A percentile compares a stretch with the other conserved stretches of the same genome.
These are phyloP conservation scores for Aspergillus felis DNA, from an alignment of 2,329 filamentous ascomycete species.

Conservation along the genomic window DNA sequence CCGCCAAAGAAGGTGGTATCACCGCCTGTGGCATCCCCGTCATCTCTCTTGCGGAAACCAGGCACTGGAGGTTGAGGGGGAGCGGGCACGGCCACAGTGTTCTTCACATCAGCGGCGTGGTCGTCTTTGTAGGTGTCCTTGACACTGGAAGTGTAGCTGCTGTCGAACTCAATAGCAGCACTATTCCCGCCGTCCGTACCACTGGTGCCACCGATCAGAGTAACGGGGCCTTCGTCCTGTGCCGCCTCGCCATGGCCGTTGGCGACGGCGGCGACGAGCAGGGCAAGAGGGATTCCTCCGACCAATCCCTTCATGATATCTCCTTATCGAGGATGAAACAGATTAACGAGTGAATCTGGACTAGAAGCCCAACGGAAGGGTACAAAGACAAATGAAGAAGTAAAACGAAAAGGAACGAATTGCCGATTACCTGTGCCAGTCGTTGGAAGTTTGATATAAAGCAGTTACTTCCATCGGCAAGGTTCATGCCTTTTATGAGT, in stretches of 20 bases:
- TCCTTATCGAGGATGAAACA: neutral
- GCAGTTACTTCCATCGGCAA: neutral
- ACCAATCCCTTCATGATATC: constrained; percentile 34
- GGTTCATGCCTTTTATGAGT: constrained; percentile 1
- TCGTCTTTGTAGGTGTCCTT: constrained; percentile 18
- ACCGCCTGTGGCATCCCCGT: neutral
- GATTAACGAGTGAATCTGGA: constrained; percentile 12
- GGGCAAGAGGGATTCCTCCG: constrained; percentile 33
- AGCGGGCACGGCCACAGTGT: neutral
- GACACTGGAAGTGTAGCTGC: constrained; percentile 11
- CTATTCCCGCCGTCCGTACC: constrained; percentile 17
- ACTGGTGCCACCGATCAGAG: constrained; percentile 19
- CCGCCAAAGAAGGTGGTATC: constrained; percentile 17
- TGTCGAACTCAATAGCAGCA: neutral
- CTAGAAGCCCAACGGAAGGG: constrained; percentile 2
- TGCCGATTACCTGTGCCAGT: neutral
- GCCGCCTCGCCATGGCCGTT: neutral
- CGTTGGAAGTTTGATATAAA: neutral
- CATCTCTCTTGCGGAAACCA: neutral
- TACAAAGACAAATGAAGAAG: neutral
- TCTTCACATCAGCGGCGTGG: constrained; percentile 20
- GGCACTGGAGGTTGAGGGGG: neutral
- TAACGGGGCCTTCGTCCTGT: constrained; percentile 7
- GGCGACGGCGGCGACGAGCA: constrained; percentile 23
- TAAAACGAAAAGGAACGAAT: constrained; percentile 6